Conservation (phyloP, 257 asterid species). For the Ilex aquifolium region DNA sequence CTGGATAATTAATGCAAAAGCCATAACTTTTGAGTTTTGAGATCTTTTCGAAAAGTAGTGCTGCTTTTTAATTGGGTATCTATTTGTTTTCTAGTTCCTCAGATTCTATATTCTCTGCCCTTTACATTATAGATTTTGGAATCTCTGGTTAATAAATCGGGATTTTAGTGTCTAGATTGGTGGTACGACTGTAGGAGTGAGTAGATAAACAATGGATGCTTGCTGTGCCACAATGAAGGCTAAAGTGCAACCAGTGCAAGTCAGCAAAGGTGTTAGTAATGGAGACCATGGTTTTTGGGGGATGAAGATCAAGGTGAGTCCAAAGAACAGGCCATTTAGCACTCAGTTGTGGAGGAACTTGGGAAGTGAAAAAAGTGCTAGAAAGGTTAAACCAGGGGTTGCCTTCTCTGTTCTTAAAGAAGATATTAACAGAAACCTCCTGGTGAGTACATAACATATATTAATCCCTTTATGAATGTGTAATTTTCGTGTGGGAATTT, state of each 20-base stretch:
- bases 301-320: constrained; percentile 30
- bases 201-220: constrained; percentile 43
- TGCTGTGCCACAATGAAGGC: constrained; percentile 46
- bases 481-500: background rate
- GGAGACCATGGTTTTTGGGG: constrained; percentile 40
- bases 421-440: constrained; percentile 57
- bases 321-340: constrained; percentile 28
- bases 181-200: background rate
- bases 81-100: too few relatives aligned
- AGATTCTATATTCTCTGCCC: background rate
- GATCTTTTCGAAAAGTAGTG: too few relatives aligned
- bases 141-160: background rate
- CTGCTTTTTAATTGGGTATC: too few relatives aligned
- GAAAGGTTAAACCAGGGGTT: constrained; percentile 44
- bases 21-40: too few relatives aligned
- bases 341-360: constrained; percentile 20
- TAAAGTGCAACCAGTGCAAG: constrained; percentile 25
- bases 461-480: background rate
- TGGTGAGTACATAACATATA: constrained; percentile 26
- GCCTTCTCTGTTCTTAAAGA: constrained; percentile 60
- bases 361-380: constrained; percentile 19
- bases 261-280: constrained; percentile 14
- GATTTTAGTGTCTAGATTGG: constrained; percentile 14
- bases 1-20: too few relatives aligned
- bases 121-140: constrained; percentile 9